Conservation (phyloP, 345 rosid genomes). For the Eucalyptus erythrocorys region DNA sequence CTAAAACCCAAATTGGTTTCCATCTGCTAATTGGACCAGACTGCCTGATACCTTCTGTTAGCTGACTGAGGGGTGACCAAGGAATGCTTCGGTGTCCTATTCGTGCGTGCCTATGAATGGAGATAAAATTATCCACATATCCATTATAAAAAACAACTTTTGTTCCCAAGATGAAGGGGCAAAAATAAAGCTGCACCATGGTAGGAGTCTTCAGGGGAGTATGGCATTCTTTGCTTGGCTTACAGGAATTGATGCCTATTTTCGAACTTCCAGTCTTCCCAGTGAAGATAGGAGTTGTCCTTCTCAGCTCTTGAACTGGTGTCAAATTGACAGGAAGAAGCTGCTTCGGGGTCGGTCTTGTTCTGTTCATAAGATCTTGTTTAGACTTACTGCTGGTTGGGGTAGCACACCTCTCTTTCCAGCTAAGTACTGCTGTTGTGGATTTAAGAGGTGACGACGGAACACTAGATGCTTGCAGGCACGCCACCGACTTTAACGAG, state of each 20-base stretch:
- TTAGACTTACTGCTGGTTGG: background rate
- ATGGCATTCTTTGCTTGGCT: slow-evolving; percentile 34
- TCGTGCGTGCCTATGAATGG: slow-evolving; percentile 25
- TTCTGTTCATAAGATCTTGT: background rate
- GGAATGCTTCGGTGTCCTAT: slow-evolving; percentile 18
- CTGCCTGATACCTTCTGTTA: slow-evolving; percentile 19
- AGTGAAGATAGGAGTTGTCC: background rate
- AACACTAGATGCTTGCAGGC: background rate
- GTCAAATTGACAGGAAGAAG: slow-evolving; percentile 12
- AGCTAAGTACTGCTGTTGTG: background rate
- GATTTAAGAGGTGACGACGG: slow-evolving; percentile 7
- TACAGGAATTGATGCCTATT: slow-evolving; percentile 2
- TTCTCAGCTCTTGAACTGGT: background rate
- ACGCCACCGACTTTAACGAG: background rate
- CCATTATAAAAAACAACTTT: background rate
- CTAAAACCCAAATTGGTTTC: background rate
- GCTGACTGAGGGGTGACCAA: slow-evolving; percentile 52
- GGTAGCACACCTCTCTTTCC: slow-evolving; percentile 3
- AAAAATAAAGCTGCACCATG: slow-evolving; percentile 12
- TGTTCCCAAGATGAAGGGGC: background rate
- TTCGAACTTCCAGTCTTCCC: background rate
- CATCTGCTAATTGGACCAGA: background rate
- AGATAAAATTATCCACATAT: background rate
- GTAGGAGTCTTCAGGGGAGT: slow-evolving; percentile 60
- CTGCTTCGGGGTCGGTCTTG: slow-evolving; percentile 6